Evolutionary conservation across 2,329 filamentous ascomycete species (phyloP), one percentile per base, ranked within the genome.

Genomic region (Berkeleyomyces rouxiae): DNA sequence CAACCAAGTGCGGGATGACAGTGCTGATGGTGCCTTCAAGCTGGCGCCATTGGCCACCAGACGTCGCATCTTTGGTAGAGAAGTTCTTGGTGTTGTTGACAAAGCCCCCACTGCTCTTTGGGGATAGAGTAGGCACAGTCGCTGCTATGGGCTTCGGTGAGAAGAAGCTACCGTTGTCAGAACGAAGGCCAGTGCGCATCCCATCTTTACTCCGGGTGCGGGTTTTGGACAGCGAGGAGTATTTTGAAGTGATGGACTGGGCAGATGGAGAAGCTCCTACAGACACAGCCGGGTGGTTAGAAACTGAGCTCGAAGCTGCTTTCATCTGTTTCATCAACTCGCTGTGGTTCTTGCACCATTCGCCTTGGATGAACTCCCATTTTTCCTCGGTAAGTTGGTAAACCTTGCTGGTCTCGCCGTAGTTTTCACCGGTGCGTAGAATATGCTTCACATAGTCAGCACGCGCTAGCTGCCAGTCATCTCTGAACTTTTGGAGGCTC

Each of bases 371-470:
- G 68, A 86, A 82, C 36, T 84, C 81, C 92, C 92, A 96, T 72
- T 97, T 97, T 65, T 87, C 82, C 72, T 93, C 85, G 0, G 91
- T 96, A 63, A 93, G 79, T 60, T 80, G 82, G 74, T 91, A 96
- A 63, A 88, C 93, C 71, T 90, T 93, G 61, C 90, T 96, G 0
- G 90, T 96, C 42, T 85, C 79, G 13, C 91, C 90, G 68, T 95
- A 95, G 73, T 96, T 90, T 73, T 96, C 91, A 63, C 88, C 87
- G 0, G 88, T 93, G 64, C 90, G 87, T 9, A 89, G 87, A 23
- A 95, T 82, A 69, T 96, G 91, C 72, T 91, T 92, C 67, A 88
- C 88, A 74, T 91, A 96, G 71, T 95, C 93, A 71, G 82, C 82
- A 59, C 90, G 82, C 37, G 92, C 92, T 42, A 82, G 75, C 68